Evolutionary conservation across 768 basidiomycete genomes (phyloP).

Genomic region (Gyrodon lividus): DNA sequence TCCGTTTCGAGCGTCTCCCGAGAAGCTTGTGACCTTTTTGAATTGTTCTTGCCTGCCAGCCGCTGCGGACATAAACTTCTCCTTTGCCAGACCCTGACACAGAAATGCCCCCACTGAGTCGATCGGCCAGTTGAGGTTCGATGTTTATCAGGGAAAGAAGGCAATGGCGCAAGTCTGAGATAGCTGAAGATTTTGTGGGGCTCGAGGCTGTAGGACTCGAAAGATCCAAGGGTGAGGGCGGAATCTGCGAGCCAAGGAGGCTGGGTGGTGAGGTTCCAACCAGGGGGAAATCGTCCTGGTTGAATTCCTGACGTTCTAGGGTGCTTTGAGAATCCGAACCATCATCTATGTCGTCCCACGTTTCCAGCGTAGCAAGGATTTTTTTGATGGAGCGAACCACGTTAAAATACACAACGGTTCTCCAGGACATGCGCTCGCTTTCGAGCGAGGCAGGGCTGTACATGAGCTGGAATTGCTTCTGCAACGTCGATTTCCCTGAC

Average conservation of each 20-base stretch:
- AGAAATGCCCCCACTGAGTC: slow-evolving; percentile 70
- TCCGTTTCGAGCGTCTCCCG: slow-evolving; percentile 28
- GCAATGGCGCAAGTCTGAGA: slow-evolving; percentile 56
- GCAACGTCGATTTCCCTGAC: slow-evolving; percentile 74
- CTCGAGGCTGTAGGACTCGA: slow-evolving; percentile 14
- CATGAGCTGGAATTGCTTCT: slow-evolving; percentile 81
- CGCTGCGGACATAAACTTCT: slow-evolving; percentile 72
- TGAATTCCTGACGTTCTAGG: slow-evolving; percentile 32
- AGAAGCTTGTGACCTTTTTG: slow-evolving; percentile 44
- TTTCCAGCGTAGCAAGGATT: slow-evolving; percentile 61
- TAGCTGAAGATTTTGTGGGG: slow-evolving; percentile 29
- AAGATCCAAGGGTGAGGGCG: slow-evolving; percentile 11
- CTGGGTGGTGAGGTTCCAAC: slow-evolving; percentile 13
- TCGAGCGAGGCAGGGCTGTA: slow-evolving; percentile 72
- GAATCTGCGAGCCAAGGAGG: slow-evolving; percentile 8
- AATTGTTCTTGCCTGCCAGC: slow-evolving; percentile 75
- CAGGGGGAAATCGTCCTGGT: slow-evolving; percentile 22
- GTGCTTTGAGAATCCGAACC: slow-evolving; percentile 42
- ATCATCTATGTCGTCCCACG: slow-evolving; percentile 60
- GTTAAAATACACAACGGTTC: slow-evolving; percentile 74
- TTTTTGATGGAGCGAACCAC: slow-evolving; percentile 69
- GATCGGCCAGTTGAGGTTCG: slow-evolving; percentile 65
- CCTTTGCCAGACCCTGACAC: slow-evolving; percentile 77
- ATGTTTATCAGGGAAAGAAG: slow-evolving; percentile 59
- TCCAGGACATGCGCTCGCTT: slow-evolving; percentile 69